Percentiles rank a stretch among this genome's conserved stretches.
Evolutionary conservation across 345 rosid genomes (phyloP).

Genomic region (Salix exigua): DNA sequence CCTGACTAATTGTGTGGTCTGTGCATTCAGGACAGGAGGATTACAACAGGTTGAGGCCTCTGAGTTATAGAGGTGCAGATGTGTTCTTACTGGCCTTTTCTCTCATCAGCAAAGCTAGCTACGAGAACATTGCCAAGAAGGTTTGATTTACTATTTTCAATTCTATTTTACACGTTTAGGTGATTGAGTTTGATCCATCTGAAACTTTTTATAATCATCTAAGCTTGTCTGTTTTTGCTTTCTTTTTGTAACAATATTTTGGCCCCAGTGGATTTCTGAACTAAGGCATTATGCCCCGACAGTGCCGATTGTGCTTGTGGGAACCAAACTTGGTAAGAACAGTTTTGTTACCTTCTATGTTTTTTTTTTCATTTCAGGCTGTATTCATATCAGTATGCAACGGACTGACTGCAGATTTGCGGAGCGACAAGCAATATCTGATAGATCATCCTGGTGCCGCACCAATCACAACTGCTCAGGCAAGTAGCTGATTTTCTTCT

Average conservation of each 20-base stretch:
- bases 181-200: not conserved
- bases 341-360: not conserved
- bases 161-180: not conserved
- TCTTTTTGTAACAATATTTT: not conserved
- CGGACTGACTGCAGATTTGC: constrained; percentile 36
- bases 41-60: constrained; percentile 54
- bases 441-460: constrained; percentile 41
- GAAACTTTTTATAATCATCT: not conserved
- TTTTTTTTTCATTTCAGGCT: not conserved
- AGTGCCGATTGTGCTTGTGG: constrained; percentile 49
- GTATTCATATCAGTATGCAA: not conserved
- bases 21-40: constrained; percentile 50
- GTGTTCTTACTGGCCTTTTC: constrained; percentile 50
- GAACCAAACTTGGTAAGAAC: constrained; percentile 47
- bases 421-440: constrained; percentile 48
- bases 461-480: constrained; percentile 46
- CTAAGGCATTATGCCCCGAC: constrained; percentile 56
- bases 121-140: constrained; percentile 53
- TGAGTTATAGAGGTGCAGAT: constrained; percentile 61
- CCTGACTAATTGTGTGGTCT: not conserved
- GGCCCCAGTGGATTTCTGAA: constrained; percentile 46
- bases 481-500: not conserved
- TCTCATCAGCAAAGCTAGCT: constrained; percentile 49
- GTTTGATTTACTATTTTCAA: constrained; percentile 4
- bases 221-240: not conserved